Percentiles rank a stretch among this genome's conserved stretches.
Conservation (phyloP, 2,329 filamentous ascomycete genomes). For the Nectriaceae sp. region DNA sequence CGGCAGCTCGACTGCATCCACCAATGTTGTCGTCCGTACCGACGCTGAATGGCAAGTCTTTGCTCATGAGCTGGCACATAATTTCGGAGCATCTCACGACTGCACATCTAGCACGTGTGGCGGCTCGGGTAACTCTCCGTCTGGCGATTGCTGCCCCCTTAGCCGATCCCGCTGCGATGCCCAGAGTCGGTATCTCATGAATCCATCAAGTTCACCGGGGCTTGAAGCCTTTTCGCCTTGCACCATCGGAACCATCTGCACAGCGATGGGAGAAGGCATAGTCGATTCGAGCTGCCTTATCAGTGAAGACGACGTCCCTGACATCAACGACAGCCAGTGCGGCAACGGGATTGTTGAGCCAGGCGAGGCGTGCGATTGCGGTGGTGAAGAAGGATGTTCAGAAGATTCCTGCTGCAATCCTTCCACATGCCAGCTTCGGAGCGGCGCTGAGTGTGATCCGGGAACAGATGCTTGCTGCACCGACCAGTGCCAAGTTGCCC, state of each 20-base stretch:
- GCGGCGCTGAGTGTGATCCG: conserved; percentile 71
- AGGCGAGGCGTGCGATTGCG: conserved; percentile 88
- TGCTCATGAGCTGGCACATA: conserved; percentile 85
- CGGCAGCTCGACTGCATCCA: conserved; percentile 74
- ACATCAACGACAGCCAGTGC: conserved; percentile 75
- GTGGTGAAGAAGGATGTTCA: conserved; percentile 65
- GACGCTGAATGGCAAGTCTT: conserved; percentile 83
- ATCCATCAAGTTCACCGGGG: conserved; percentile 70
- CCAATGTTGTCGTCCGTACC: conserved; percentile 73
- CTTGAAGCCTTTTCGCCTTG: conserved; percentile 79
- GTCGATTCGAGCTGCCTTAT: conserved; percentile 72
- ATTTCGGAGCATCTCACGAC: no score
- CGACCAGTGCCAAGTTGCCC: no score
- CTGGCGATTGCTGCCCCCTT: no score
- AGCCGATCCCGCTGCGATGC: conserved; percentile 67
- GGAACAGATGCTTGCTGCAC: no score
- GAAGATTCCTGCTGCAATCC: conserved; percentile 76
- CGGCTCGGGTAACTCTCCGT: no score
- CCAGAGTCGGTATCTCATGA: conserved; percentile 79
- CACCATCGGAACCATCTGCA: conserved; percentile 83
- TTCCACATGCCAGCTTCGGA: conserved; percentile 75
- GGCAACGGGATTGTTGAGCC: conserved; percentile 89
- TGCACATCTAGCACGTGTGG: no score
- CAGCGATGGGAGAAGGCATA: conserved; percentile 70
- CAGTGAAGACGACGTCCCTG: conserved; percentile 73